Evolutionary conservation across 192 early-diverging fungal species (phyloP), one percentile per base, ranked within the genome.

Genomic region (Umbelopsis sp.): DNA sequence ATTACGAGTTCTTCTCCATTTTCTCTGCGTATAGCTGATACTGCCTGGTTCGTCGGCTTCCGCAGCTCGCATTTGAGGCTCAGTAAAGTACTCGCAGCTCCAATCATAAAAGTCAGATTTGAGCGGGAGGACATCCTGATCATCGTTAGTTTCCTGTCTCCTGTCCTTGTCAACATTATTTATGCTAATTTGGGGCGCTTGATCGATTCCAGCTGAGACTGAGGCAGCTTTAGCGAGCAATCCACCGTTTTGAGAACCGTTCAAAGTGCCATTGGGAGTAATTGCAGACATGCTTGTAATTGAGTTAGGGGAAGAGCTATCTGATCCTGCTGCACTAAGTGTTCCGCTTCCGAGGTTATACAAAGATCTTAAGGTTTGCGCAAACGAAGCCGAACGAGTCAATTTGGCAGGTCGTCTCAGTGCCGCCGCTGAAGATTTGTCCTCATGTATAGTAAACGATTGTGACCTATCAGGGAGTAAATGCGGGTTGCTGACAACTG

Each of bases 71-170:
- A 94, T 96, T 75, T 96, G 94, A 23, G 94, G 91, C 74, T 94
- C 91, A 22, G 85, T 85, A 80, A 96, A 96, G 76, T 92, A 96
- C 76, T 93, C 91, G 70, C 92, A 91, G 74, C 90, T 92, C 91
- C 90, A 92, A 49, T 94, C 91, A 68, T 89, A 94, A 64, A 96
- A 91, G 9, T 76, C 76, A 2, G 90, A 92, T 66, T 85, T 78
- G 41, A 91, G 52, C 9, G 85, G 90, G 46, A 88, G 66, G 10
- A 76, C 71, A 45, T 80, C 81, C 13, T 74, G 74, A 46, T 69
- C 80, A 11, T 80, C 75, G 3, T 61, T 6, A 1, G 7, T 33
- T 35, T 61, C 55, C 3, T 22, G 25, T 25, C 16, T 61, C 25
- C 2, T 33, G 12, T 16, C 27, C n/a, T 30, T 61, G 16, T 61